Conservation (phyloP, 768 basidiomycete species). For the Hygrocybe punicea region DNA sequence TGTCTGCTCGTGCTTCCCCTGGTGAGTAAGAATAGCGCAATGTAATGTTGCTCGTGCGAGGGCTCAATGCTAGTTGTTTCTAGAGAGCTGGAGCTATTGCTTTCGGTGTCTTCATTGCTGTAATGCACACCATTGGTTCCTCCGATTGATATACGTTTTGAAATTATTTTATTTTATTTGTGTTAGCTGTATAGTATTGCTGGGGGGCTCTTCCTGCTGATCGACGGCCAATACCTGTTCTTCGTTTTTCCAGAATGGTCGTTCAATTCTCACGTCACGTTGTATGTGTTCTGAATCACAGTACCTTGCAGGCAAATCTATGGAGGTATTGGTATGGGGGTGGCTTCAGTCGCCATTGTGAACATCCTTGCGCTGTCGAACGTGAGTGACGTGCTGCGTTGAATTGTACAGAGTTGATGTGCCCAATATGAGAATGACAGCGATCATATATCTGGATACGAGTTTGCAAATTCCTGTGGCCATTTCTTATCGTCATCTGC, state of each 20-base stretch:
- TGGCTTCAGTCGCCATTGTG: slow-evolving; percentile 50
- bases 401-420: background rate
- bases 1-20: slow-evolving; percentile 71
- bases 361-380: slow-evolving; percentile 60
- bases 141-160: slow-evolving; percentile 1
- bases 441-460: slow-evolving; percentile 68
- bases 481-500: slow-evolving; percentile 62
- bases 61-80: slow-evolving; percentile 17
- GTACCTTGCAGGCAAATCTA: slow-evolving; percentile 55
- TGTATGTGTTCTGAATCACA: background rate
- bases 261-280: slow-evolving; percentile 22
- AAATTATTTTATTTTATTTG: background rate
- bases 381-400: slow-evolving; percentile 45
- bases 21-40: slow-evolving; percentile 40
- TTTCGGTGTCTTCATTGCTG: slow-evolving; percentile 61
- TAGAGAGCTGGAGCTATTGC: slow-evolving; percentile 71
- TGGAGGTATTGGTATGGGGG: slow-evolving; percentile 58
- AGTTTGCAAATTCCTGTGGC: slow-evolving; percentile 65
- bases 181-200: slow-evolving; percentile 62
- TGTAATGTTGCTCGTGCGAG: slow-evolving; percentile 5
- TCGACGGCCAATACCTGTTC: slow-evolving; percentile 59
- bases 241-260: slow-evolving; percentile 68
- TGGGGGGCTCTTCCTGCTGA: slow-evolving; percentile 61
- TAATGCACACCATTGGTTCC: slow-evolving; percentile 32
- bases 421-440: slow-evolving; percentile 31